phyloP scores from a whole-genome alignment of 176 grass and related monocot species.

The Eremochloa ophiuroides region DNA sequence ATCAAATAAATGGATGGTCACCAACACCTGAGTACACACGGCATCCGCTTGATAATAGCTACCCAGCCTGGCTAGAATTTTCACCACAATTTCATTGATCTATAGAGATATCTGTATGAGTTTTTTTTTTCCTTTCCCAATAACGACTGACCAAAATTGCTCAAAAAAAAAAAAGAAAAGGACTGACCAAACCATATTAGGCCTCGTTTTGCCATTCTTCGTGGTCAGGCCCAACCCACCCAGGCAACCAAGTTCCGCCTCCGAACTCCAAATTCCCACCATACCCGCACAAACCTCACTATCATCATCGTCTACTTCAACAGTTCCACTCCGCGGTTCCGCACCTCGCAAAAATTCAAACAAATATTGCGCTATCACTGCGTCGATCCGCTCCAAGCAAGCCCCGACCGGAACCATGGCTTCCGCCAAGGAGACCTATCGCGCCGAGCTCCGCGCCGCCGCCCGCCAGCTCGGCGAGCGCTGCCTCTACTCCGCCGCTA shows the following conservation, averaged over 20 bases:
- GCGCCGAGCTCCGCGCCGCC: conserved; percentile 81
- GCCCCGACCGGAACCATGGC: conserved; percentile 31
- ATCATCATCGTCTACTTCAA: no score
- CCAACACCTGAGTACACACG: no score
- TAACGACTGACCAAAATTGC: no score
- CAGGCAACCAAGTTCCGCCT: background rate
- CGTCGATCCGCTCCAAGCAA: conserved; percentile 18
- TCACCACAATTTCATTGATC: no score
- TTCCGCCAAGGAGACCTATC: conserved; percentile 65
- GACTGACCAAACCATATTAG: no score
- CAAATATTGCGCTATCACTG: conserved; percentile 14
- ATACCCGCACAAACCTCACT: background rate
- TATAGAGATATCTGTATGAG: no score
- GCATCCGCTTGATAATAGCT: no score
- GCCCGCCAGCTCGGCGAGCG: conserved; percentile 76
- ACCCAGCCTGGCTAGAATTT: no score
- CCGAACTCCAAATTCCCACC: background rate
- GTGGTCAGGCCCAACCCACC: background rate
- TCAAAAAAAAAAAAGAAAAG: no score
- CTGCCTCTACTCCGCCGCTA: conserved; percentile 83
- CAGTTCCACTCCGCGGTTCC: background rate
- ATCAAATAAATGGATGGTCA: no score
- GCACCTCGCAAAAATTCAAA: conserved; percentile 24
- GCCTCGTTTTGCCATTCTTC: background rate
- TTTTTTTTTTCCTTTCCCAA: no score